phyloP scores from a whole-genome alignment of 2,329 filamentous ascomycete genomes.

The Fusarium domesticum region DNA sequence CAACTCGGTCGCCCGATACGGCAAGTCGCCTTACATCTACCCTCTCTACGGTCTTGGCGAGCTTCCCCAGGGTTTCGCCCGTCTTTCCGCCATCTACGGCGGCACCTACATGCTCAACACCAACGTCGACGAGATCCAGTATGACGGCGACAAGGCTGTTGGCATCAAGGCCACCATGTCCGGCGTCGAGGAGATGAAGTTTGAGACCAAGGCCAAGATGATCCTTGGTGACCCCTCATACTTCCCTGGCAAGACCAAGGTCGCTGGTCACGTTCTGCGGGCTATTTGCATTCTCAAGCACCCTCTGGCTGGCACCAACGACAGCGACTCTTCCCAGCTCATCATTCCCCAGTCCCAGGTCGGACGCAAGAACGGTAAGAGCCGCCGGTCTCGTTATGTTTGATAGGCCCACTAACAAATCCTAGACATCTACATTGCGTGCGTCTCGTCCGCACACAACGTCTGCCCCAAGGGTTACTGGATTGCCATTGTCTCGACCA shows the following conservation, averaged over 20 bases:
- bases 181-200: constrained; percentile 86
- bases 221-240: constrained; percentile 96
- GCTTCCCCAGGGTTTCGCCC: constrained; percentile 95
- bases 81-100: constrained; percentile 95
- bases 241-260: constrained; percentile 85
- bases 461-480: constrained; percentile 99
- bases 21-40: constrained; percentile 99
- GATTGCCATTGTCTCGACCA: constrained; percentile 96
- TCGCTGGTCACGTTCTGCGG: constrained; percentile 86
- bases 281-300: constrained; percentile 98
- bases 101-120: constrained; percentile 99
- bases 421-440: constrained; percentile 91
- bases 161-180: constrained; percentile 98
- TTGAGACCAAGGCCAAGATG: constrained; percentile 93
- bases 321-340: constrained; percentile 85
- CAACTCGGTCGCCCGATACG: constrained; percentile 95
- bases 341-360: constrained; percentile 99
- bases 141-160: constrained; percentile 79
- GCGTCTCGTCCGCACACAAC: constrained; percentile 93
- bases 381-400: not conserved
- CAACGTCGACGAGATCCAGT: constrained; percentile 82
- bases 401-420: constrained; percentile 5
- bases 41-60: constrained; percentile 96
- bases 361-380: constrained; percentile 87
- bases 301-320: constrained; percentile 83